phyloP scores from a whole-genome alignment of 352 stramenopile species.

The Phytophthora colocasiae region DNA sequence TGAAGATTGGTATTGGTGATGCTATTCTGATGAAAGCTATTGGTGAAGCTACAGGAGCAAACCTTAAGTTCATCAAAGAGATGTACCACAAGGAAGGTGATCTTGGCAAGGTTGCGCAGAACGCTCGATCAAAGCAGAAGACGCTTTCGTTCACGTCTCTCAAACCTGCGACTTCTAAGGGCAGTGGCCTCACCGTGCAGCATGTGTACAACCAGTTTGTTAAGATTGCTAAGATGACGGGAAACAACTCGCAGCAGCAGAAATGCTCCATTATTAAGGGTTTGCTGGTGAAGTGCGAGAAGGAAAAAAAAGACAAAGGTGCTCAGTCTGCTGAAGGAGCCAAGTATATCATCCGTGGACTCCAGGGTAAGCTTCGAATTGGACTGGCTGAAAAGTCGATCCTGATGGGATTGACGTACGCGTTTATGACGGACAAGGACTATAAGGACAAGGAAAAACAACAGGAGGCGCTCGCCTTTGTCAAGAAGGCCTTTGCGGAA shows the following conservation, averaged over 20 bases:
- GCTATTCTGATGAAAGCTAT: constrained; percentile 98
- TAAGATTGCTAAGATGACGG: constrained; percentile 95
- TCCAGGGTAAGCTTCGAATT: constrained; percentile 99
- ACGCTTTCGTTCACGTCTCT: constrained; percentile 86
- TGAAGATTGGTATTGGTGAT: constrained; percentile 99
- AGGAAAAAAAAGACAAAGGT: constrained; percentile 73
- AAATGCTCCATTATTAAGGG: constrained; percentile 98
- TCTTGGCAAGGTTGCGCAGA: constrained; percentile 96
- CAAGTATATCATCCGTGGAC: constrained; percentile 99
- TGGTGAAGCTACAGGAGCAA: constrained; percentile 92
- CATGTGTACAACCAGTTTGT: constrained; percentile 92
- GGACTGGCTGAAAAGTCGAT: constrained; percentile 98
- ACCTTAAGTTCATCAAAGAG: constrained; percentile 94
- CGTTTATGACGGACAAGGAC: constrained; percentile 92
- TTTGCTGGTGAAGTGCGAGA: constrained; percentile 94
- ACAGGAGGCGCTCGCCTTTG: constrained; percentile 89
- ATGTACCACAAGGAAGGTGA: constrained; percentile 98
- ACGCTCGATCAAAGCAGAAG: constrained; percentile 93
- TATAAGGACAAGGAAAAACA: constrained; percentile 86
- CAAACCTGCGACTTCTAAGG: constrained; percentile 62
- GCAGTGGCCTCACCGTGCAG: constrained; percentile 87
- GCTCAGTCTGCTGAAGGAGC: constrained; percentile 83
- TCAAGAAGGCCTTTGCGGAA: constrained; percentile 99
- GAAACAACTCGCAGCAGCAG: constrained; percentile 96
- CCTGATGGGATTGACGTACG: constrained; percentile 96